A percentile compares a stretch with the other conserved stretches of the same genome.
phyloP scores from a whole-genome alignment of 441 rosid species.

The Corymbia calophylla region DNA sequence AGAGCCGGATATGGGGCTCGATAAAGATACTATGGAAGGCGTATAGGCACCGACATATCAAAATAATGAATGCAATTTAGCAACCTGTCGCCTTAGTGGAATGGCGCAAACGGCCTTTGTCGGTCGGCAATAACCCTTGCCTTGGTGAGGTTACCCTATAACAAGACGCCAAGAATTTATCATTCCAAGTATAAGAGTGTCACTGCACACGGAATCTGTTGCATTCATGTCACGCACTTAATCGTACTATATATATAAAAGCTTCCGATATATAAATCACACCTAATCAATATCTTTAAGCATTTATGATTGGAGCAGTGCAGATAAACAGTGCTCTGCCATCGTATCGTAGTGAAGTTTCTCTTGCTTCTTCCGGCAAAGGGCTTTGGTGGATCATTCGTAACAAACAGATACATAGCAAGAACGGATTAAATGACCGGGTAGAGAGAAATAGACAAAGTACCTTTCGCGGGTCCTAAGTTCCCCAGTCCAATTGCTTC shows the following conservation, averaged over 20 bases:
- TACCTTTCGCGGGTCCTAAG: not conserved
- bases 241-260: not conserved
- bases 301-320: not conserved
- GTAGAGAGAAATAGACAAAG: not conserved
- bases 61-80: too few species aligned
- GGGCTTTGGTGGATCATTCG: not conserved
- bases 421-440: not conserved
- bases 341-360: not conserved
- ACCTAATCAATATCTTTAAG: not conserved
- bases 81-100: too few species aligned
- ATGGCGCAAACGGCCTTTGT: too few species aligned
- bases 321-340: not conserved
- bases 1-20: too few species aligned
- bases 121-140: too few species aligned
- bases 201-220: not conserved
- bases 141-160: too few species aligned
- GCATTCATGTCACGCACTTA: not conserved
- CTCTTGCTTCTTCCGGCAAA: not conserved
- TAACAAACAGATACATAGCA: too few species aligned
- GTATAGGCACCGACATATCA: too few species aligned
- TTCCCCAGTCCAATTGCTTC: not conserved
- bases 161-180: not conserved
- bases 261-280: not conserved
- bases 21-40: too few species aligned
- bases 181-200: not conserved